phyloP scores from a whole-genome alignment of 805 yeast species.

The Wickerhamomyces queroliae region DNA sequence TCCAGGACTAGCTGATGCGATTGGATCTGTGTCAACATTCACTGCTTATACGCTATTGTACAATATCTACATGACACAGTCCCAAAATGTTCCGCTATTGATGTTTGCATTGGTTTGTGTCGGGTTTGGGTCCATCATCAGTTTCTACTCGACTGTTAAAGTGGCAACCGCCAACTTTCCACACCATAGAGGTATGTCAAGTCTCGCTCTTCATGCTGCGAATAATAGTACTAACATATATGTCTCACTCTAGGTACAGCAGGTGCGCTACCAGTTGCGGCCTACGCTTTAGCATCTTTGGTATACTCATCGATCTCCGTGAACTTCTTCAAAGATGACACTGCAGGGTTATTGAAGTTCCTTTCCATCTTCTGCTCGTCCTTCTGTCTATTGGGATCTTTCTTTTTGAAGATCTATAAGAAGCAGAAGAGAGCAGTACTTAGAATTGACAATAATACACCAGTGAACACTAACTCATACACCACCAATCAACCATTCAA shows the following conservation, averaged over 20 bases:
- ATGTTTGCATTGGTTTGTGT: constrained; percentile 44
- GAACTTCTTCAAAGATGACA: constrained; percentile 41
- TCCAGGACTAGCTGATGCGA: constrained; percentile 42
- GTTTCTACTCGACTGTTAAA: constrained; percentile 51
- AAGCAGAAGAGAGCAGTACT: constrained; percentile 4
- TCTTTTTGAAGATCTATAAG: constrained; percentile 22
- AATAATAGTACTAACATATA: background rate
- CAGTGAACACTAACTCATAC: background rate
- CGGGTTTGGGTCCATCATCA: constrained; percentile 63
- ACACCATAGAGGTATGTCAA: constrained; percentile 39
- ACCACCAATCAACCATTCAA: background rate
- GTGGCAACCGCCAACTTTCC: constrained; percentile 57
- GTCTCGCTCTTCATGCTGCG: background rate
- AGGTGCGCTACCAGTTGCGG: constrained; percentile 23
- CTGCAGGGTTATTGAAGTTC: constrained; percentile 50
- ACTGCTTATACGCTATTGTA: constrained; percentile 48
- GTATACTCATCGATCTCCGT: constrained; percentile 56
- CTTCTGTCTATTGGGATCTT: constrained; percentile 26
- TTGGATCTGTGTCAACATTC: constrained; percentile 52
- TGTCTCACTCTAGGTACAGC: constrained; percentile 14
- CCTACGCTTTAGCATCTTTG: constrained; percentile 66
- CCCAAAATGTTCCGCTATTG: constrained; percentile 35
- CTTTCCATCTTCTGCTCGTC: constrained; percentile 44
- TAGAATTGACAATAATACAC: background rate
- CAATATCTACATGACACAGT: constrained; percentile 35